Percentiles rank a stretch among this genome's conserved stretches.
Evolutionary conservation across 805 yeast genomes (phyloP).

Genomic region (Metschnikowia corniflorae): DNA sequence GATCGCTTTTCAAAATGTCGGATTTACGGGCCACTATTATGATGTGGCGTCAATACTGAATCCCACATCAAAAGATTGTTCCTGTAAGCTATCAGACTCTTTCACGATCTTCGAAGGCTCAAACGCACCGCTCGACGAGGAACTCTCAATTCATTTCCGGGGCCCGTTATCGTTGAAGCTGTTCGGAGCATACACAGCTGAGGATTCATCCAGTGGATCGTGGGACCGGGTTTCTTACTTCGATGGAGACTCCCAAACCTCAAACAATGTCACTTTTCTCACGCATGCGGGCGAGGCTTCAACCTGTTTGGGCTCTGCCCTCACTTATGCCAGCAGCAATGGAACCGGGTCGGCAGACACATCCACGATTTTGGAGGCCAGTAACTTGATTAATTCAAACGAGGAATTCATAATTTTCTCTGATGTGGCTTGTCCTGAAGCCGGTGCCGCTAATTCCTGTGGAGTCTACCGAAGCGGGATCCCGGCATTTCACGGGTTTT

Average conservation of each 20-base stretch:
- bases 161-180: slow-evolving; percentile 63
- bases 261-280: slow-evolving; percentile 65
- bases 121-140: slow-evolving; percentile 65
- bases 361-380: slow-evolving; percentile 47
- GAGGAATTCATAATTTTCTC: slow-evolving; percentile 61
- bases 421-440: slow-evolving; percentile 51
- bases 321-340: slow-evolving; percentile 56
- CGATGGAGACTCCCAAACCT: slow-evolving; percentile 44
- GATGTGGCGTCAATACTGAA: slow-evolving; percentile 45
- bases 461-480: slow-evolving; percentile 74
- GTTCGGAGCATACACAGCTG: slow-evolving; percentile 59
- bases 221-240: slow-evolving; percentile 65
- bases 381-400: slow-evolving; percentile 51
- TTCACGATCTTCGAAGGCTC: slow-evolving; percentile 49
- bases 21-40: slow-evolving; percentile 50
- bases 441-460: slow-evolving; percentile 57
- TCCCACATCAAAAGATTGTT: slow-evolving; percentile 41
- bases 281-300: slow-evolving; percentile 59
- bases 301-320: slow-evolving; percentile 65
- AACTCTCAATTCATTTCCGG: slow-evolving; percentile 72
- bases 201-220: slow-evolving; percentile 33
- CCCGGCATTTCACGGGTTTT: slow-evolving; percentile 70
- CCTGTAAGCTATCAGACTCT: slow-evolving; percentile 40
- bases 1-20: slow-evolving; percentile 52
- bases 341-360: slow-evolving; percentile 47